phyloP scores from a whole-genome alignment of 768 basidiomycete genomes.

The Neoboletus brunneissimus region DNA sequence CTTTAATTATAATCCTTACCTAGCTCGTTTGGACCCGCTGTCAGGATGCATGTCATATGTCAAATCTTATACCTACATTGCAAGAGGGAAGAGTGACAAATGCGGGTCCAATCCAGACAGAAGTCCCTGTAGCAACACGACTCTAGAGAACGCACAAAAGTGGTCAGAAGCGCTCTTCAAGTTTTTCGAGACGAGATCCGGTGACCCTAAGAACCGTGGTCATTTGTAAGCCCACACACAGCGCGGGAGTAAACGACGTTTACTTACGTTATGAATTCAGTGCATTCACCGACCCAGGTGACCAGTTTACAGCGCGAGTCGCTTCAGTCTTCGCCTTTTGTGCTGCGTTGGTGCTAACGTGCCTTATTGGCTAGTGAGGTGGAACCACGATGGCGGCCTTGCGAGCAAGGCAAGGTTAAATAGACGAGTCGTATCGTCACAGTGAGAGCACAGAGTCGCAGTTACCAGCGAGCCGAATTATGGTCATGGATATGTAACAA shows the following conservation, averaged over 20 bases:
- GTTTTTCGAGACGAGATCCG: conserved; percentile 50
- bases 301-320: conserved; percentile 2
- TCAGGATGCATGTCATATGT: conserved; percentile 36
- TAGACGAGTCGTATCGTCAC: too few species aligned
- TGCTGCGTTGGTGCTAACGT: background rate
- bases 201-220: conserved; percentile 47
- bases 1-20: conserved; percentile 51
- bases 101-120: conserved; percentile 31
- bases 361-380: background rate
- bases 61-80: background rate
- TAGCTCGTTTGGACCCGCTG: conserved; percentile 61
- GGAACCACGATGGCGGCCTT: conserved; percentile 2
- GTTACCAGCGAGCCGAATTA: background rate
- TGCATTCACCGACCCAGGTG: conserved; percentile 4
- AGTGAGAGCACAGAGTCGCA: background rate
- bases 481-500: too few species aligned
- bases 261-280: background rate
- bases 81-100: too few species aligned
- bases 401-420: background rate
- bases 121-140: conserved; percentile 42
- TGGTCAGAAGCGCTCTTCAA: conserved; percentile 55
- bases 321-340: background rate
- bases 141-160: conserved; percentile 41
- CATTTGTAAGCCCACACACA: conserved; percentile 43
- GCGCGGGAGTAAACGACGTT: background rate